phyloP scores from a whole-genome alignment of 2,329 filamentous ascomycete genomes.

The Dactylellina parvicollis region DNA sequence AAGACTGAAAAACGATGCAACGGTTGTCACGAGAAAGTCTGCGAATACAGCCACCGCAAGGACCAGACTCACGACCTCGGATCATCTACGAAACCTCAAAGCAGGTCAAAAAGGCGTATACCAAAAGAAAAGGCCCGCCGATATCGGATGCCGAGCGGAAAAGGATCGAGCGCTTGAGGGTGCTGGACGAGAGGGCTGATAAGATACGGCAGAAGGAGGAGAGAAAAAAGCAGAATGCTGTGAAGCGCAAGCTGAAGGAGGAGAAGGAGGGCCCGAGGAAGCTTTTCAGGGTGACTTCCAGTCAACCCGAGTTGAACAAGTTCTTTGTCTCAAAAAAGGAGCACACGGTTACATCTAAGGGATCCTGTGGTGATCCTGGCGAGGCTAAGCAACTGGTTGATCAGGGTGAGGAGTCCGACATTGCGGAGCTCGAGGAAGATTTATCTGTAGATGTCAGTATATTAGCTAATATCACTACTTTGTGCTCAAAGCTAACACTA shows the following conservation, averaged over 20 bases:
- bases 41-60: constrained; percentile 11
- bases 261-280: constrained; percentile 51
- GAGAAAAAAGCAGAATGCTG: constrained; percentile 46
- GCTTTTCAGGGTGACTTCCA: constrained; percentile 41
- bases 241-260: constrained; percentile 50
- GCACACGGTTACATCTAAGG: constrained; percentile 17
- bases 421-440: background rate
- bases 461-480: background rate
- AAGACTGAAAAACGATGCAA: constrained; percentile 32
- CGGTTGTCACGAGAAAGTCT: constrained; percentile 42
- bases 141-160: constrained; percentile 44
- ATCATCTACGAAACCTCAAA: constrained; percentile 51
- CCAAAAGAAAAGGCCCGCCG: constrained; percentile 4
- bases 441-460: constrained; percentile 7
- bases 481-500: too few relatives aligned
- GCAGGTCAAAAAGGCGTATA: constrained; percentile 50
- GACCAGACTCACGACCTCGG: background rate
- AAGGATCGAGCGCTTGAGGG: constrained; percentile 36
- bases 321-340: constrained; percentile 46
- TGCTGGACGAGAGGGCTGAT: constrained; percentile 42
- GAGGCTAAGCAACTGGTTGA: background rate
- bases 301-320: constrained; percentile 44
- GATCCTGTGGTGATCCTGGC: background rate
- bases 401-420: background rate
- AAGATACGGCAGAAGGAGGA: constrained; percentile 45